A percentile compares a stretch with the other conserved stretches of the same genome.
phyloP scores from a whole-genome alignment of 352 stramenopile species.

The Globisporangium perplexum region DNA sequence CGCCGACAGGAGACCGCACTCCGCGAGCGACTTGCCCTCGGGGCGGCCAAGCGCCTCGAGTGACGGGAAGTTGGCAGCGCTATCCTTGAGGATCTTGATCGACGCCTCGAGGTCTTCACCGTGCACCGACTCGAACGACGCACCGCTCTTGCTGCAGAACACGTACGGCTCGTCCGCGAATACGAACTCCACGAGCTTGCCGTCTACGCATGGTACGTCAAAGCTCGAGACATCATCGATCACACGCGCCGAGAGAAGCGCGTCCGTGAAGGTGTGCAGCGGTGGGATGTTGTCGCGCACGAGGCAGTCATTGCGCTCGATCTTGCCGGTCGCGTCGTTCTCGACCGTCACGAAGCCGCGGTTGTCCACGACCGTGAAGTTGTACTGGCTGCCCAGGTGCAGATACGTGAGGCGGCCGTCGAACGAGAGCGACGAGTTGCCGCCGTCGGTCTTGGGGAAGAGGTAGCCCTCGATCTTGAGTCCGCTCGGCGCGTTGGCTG shows the following conservation, averaged over 20 bases:
- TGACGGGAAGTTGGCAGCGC: constrained; percentile 8
- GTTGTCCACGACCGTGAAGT: constrained; percentile 25
- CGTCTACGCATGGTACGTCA: constrained; percentile 9
- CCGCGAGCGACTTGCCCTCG: constrained; percentile 2
- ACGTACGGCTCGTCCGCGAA: constrained; percentile 32
- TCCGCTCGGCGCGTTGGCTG: constrained; percentile 7
- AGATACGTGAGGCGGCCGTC: constrained; percentile 24
- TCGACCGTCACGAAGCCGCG: constrained; percentile 25
- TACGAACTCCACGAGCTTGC: constrained; percentile 23
- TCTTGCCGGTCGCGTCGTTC: constrained; percentile 13
- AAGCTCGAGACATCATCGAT: constrained; percentile 19
- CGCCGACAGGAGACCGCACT: constrained; percentile 10
- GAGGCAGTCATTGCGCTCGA: constrained; percentile 17
- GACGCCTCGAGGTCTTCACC: constrained; percentile 16
- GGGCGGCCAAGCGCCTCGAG: constrained; percentile 8
- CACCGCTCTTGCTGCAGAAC: constrained; percentile 17
- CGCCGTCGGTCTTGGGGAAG: constrained; percentile 12
- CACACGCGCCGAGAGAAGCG: constrained; percentile 15
- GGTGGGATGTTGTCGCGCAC: constrained; percentile 15
- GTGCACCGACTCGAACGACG: constrained; percentile 9
- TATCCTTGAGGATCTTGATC: constrained; percentile 15
- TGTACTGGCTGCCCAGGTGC: constrained; percentile 19
- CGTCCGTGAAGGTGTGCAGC: constrained; percentile 13
- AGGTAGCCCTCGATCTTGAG: constrained; percentile 16
- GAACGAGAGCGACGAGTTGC: constrained; percentile 11